A percentile compares a stretch with the other conserved stretches of the same genome.
These are phyloP conservation scores for Pythium phragmitis DNA, from an alignment of 352 stramenopile genomes.

Conservation along the genomic window DNA sequence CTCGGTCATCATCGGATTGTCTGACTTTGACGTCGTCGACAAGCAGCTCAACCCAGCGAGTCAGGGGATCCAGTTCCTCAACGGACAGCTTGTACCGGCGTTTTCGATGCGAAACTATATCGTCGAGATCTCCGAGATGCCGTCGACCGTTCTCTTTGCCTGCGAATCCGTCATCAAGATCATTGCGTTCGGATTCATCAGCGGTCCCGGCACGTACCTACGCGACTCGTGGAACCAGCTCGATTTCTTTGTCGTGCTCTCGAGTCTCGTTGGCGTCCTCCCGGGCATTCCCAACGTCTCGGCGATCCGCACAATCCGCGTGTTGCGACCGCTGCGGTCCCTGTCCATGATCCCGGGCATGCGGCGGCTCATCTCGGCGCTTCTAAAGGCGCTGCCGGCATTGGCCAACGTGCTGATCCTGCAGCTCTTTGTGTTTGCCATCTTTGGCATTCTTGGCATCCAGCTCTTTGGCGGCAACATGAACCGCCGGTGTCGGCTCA, in stretches of 20 bases:
- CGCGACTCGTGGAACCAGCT: constrained; percentile 90
- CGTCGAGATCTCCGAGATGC: constrained; percentile 67
- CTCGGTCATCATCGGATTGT: constrained; percentile 84
- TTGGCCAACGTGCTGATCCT: constrained; percentile 90
- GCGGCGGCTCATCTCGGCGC: constrained; percentile 71
- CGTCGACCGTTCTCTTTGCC: constrained; percentile 89
- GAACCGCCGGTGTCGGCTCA: constrained; percentile 81
- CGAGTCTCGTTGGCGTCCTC: constrained; percentile 55
- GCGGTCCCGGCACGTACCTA: constrained; percentile 66
- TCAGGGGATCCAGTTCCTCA: constrained; percentile 33
- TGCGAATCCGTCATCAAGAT: constrained; percentile 91
- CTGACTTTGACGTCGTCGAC: constrained; percentile 81
- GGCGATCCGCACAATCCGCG: constrained; percentile 83
- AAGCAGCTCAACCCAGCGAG: constrained; percentile 59
- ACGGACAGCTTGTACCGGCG: constrained; percentile 36
- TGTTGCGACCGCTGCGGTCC: constrained; percentile 87
- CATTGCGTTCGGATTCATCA: constrained; percentile 76
- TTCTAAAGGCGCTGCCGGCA: constrained; percentile 82
- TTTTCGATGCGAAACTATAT: constrained; percentile 57
- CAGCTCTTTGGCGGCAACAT: constrained; percentile 86
- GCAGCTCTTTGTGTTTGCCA: constrained; percentile 90
- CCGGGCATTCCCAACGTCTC: constrained; percentile 78
- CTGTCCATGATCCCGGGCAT: constrained; percentile 86
- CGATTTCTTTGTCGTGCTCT: constrained; percentile 91
- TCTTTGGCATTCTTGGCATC: constrained; percentile 90